phyloP scores from a whole-genome alignment of 331 rosid species.

The Malus hybrid region DNA sequence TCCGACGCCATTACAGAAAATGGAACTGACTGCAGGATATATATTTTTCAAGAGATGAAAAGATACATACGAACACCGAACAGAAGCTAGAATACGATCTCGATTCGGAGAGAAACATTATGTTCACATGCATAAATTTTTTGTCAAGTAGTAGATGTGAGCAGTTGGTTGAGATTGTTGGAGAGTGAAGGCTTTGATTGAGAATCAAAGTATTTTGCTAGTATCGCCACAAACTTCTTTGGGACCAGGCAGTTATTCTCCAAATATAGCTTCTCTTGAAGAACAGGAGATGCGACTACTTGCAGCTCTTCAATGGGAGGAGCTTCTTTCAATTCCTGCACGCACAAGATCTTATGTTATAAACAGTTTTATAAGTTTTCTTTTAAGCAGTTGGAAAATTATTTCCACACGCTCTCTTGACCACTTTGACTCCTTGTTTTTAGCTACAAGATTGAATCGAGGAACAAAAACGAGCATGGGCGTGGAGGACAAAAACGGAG shows the following conservation, averaged over 20 bases:
- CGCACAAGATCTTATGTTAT: neutral
- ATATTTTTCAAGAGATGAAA: neutral
- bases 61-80: neutral
- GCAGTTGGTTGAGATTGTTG: neutral
- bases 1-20: neutral
- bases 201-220: constrained; percentile 21
- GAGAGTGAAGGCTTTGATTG: constrained; percentile 1
- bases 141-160: neutral
- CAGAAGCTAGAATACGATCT: neutral
- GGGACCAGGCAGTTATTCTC: constrained; percentile 63
- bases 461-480: no score
- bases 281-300: constrained; percentile 25
- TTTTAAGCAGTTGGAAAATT: no score
- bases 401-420: no score
- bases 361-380: no score
- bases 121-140: neutral
- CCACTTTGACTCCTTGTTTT: no score
- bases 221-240: constrained; percentile 22
- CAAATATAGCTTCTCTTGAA: constrained; percentile 60
- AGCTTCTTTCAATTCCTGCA: constrained; percentile 27
- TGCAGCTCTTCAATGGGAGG: constrained; percentile 21
- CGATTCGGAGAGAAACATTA: neutral
- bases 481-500: no score
- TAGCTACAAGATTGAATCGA: no score
- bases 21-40: neutral